Evolutionary conservation across 1,284 basidiomycete genomes (phyloP), one percentile per base, ranked within the genome.

Genomic region (Leccinum fuscescens): DNA sequence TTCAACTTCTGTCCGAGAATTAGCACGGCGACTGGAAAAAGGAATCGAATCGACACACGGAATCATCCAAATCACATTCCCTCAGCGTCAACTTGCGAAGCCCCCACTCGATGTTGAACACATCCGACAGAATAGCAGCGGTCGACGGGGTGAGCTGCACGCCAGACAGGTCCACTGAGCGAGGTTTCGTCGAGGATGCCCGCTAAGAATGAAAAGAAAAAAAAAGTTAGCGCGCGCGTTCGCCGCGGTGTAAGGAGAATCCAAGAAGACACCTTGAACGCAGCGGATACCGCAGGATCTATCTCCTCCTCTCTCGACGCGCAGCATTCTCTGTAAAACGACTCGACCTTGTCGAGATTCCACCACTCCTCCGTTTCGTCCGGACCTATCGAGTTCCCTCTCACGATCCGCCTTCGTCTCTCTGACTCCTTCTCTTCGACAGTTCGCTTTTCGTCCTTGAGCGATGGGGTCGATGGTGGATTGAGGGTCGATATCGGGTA

Each of bases 31-130:
- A 20, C 22, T 42, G 29, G 20, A 58, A 44, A 33, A 51, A 52
- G 33, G 59, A 39, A 15, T 3, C 49, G 11, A 44, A 59, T 39
- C 57, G 15, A 62, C 57, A 15, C 66, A 93, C 92, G 60, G 84
- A 81, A 56, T 96, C 93, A 61, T 92, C 88, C 49, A 96, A 74
- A 75, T 88, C 83, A 73, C 90, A 89, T 75, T 93, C 88, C 58
- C 91, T 86, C 60, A 96, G 82, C 0, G 90, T 86, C 24, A 96
- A 76, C 66, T 93, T 94, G 39, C 88, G 81, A 20, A 96, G 78
- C 0, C 93, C 93, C 89, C 93, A 96, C 72, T 96, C 93, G 62
- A 96, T 88, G 6, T 86, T 86, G 62, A 97, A 86, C 11, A 96
- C 85, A 74, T 96, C 95, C 1, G 94, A 90, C 22, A 98, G 44